These are phyloP conservation scores for Solanum hybrid DNA, from an alignment of 305 asterid genomes.

Conservation along the genomic window DNA sequence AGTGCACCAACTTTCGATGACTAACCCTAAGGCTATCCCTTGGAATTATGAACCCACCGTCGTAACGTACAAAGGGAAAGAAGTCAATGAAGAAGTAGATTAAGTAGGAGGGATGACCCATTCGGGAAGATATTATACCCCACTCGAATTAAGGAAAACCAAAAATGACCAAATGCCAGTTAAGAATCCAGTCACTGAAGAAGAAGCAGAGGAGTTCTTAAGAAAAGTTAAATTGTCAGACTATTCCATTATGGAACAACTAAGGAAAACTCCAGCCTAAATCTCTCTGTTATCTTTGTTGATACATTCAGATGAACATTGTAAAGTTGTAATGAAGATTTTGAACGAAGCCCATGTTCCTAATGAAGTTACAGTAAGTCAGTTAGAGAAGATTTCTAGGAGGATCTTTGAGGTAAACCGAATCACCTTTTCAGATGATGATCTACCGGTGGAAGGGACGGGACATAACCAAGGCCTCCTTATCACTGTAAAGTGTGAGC, in stretches of 20 bases:
- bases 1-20: background rate
- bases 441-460: background rate
- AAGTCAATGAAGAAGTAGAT: background rate
- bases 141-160: background rate
- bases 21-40: background rate
- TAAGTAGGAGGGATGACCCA: background rate
- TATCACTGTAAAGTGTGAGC: background rate
- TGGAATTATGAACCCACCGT: background rate
- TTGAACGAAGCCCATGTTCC: background rate
- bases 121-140: background rate
- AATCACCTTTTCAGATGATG: background rate
- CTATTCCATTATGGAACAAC: background rate
- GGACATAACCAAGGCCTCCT: background rate
- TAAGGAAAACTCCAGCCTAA: background rate
- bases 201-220: background rate
- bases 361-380: too few relatives aligned
- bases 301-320: background rate
- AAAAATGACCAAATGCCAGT: background rate
- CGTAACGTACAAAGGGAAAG: background rate
- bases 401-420: background rate
- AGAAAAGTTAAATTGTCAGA: background rate
- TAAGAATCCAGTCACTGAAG: background rate
- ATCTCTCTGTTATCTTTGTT: background rate
- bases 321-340: background rate
- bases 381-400: background rate